Conservation (phyloP, 176 grass and related monocot genomes). For the Coix lacrymajobi region DNA sequence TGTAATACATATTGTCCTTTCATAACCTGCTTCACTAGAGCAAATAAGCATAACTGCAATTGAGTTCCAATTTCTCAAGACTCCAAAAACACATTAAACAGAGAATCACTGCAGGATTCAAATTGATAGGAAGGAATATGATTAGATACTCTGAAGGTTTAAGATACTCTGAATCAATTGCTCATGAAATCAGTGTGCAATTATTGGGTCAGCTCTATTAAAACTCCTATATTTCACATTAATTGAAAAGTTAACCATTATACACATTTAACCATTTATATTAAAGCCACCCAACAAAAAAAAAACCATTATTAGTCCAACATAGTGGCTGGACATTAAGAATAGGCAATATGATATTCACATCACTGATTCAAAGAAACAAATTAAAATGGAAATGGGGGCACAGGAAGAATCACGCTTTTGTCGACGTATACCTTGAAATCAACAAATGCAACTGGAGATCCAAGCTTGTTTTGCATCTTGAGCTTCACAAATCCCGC, state of each 20-base stretch:
- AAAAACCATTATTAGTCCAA: neutral
- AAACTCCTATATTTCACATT: neutral
- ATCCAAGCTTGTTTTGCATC: conserved; percentile 83
- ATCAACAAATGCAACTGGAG: conserved; percentile 95
- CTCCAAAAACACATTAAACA: neutral
- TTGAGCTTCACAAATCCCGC: conserved; percentile 81
- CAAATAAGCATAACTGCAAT: neutral
- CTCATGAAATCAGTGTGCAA: neutral
- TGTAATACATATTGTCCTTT: neutral
- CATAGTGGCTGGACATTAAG: neutral
- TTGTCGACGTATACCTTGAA: conserved; percentile 55
- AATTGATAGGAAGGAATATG: neutral
- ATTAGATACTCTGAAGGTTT: neutral
- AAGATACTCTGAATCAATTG: too few species aligned
- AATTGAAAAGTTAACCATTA: neutral
- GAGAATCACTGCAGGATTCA: neutral
- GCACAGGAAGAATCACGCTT: neutral
- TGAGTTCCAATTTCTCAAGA: neutral
- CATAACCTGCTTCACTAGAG: conserved; percentile 2
- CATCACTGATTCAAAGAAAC: neutral
- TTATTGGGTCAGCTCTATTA: neutral
- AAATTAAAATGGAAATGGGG: neutral
- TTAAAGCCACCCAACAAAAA: neutral
- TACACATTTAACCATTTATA: neutral
- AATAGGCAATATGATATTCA: neutral